These are phyloP conservation scores for Nakazawaea molendinolei DNA, from an alignment of 805 yeast genomes.

Conservation along the genomic window DNA sequence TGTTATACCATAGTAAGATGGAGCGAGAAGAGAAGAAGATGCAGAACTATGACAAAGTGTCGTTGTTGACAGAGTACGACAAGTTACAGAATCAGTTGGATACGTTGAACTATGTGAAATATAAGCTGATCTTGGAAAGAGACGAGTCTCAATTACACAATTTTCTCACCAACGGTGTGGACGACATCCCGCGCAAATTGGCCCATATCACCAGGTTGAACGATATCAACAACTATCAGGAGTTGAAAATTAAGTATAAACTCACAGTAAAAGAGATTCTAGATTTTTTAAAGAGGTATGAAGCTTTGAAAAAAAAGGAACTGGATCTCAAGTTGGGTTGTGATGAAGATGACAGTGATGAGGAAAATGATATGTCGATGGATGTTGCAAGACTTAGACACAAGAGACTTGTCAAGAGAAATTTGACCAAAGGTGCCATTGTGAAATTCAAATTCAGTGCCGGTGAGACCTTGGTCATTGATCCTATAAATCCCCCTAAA, in stretches of 20 bases:
- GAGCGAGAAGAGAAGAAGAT: constrained; percentile 59
- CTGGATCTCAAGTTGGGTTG: constrained; percentile 20
- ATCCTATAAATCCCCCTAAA: constrained; percentile 27
- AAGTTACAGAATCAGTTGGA: constrained; percentile 39
- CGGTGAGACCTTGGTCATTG: constrained; percentile 33
- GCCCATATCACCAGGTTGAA: constrained; percentile 43
- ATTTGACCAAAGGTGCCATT: constrained; percentile 27
- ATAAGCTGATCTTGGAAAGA: constrained; percentile 17
- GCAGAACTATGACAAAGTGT: constrained; percentile 45
- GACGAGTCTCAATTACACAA: not conserved
- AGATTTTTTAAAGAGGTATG: constrained; percentile 29
- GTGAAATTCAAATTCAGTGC: constrained; percentile 29
- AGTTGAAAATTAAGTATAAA: constrained; percentile 42
- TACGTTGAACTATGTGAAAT: constrained; percentile 21
- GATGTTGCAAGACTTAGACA: constrained; percentile 21
- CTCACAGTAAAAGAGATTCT: constrained; percentile 45
- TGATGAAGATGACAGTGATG: constrained; percentile 13
- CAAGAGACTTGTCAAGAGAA: constrained; percentile 21
- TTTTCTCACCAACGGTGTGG: constrained; percentile 10
- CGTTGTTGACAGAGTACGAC: constrained; percentile 51
- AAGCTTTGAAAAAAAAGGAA: constrained; percentile 31
- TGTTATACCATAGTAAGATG: constrained; percentile 49
- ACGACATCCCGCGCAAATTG: constrained; percentile 40
- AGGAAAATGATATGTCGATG: constrained; percentile 23
- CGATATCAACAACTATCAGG: constrained; percentile 40